These are phyloP conservation scores for Heracleum sosnowskyi DNA, from an alignment of 129 eudicot genomes.

Conservation along the genomic window DNA sequence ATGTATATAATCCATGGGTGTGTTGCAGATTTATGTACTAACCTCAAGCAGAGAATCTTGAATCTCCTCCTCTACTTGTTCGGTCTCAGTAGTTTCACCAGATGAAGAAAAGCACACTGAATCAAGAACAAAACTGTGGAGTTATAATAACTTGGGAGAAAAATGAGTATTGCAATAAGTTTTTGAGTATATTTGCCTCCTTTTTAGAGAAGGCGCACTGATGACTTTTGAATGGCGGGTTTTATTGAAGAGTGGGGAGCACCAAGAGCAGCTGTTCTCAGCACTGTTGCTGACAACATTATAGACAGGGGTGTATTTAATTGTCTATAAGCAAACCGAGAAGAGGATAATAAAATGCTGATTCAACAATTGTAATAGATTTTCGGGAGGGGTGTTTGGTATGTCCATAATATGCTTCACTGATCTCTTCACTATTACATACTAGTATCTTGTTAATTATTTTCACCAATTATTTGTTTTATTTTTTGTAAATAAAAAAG, in stretches of 20 bases:
- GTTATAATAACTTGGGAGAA: neutral
- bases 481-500: no score
- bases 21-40: neutral
- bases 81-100: conserved; percentile 1
- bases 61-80: conserved; percentile 2
- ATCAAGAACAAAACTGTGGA: neutral
- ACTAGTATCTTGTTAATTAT: neutral
- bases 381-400: neutral
- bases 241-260: neutral
- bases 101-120: conserved; percentile 4
- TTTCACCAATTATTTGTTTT: no score
- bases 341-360: neutral
- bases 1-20: neutral
- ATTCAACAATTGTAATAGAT: conserved; percentile 1
- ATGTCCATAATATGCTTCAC: neutral
- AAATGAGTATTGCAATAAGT: neutral
- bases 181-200: neutral
- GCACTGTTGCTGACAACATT: neutral
- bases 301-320: neutral
- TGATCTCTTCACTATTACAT: neutral
- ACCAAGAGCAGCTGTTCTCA: neutral
- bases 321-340: no score
- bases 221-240: neutral
- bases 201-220: neutral
- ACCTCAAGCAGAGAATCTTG: conserved; percentile 7